phyloP scores from a whole-genome alignment of 2,329 filamentous ascomycete species.

The Lecanoromycetidae sp. region DNA sequence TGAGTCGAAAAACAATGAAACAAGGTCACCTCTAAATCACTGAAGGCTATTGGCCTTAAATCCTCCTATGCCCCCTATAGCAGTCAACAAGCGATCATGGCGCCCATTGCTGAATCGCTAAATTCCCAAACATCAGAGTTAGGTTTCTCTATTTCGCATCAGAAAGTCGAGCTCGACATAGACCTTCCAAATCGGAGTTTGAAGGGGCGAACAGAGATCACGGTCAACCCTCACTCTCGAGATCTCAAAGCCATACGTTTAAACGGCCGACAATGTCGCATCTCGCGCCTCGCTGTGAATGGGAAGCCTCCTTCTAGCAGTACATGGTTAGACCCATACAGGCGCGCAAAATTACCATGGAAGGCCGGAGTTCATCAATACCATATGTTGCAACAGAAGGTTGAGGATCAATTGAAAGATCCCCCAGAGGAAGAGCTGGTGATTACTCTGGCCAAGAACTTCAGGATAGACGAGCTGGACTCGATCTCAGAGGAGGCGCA shows the following conservation, averaged over 20 bases:
- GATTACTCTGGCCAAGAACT: slow-evolving; percentile 46
- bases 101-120: slow-evolving; percentile 5
- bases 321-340: slow-evolving; percentile 32
- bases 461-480: slow-evolving; percentile 51
- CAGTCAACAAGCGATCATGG: not conserved
- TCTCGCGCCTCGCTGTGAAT: slow-evolving; percentile 40
- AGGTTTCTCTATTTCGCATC: slow-evolving; percentile 56
- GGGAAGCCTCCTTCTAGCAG: slow-evolving; percentile 27
- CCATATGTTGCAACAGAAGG: slow-evolving; percentile 58
- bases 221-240: slow-evolving; percentile 52
- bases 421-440: slow-evolving; percentile 45
- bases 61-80: not conserved
- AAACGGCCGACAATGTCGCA: slow-evolving; percentile 51
- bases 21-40: too few species aligned
- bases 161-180: slow-evolving; percentile 80
- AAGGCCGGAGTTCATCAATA: slow-evolving; percentile 56
- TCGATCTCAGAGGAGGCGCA: slow-evolving; percentile 39
- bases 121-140: slow-evolving; percentile 16
- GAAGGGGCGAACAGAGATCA: slow-evolving; percentile 69
- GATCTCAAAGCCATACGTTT: slow-evolving; percentile 45
- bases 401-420: slow-evolving; percentile 46
- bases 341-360: slow-evolving; percentile 29
- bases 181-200: slow-evolving; percentile 67
- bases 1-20: too few species aligned
- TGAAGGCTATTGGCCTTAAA: not conserved